phyloP scores from a whole-genome alignment of 306 rosid species.

The Malus asiatica region DNA sequence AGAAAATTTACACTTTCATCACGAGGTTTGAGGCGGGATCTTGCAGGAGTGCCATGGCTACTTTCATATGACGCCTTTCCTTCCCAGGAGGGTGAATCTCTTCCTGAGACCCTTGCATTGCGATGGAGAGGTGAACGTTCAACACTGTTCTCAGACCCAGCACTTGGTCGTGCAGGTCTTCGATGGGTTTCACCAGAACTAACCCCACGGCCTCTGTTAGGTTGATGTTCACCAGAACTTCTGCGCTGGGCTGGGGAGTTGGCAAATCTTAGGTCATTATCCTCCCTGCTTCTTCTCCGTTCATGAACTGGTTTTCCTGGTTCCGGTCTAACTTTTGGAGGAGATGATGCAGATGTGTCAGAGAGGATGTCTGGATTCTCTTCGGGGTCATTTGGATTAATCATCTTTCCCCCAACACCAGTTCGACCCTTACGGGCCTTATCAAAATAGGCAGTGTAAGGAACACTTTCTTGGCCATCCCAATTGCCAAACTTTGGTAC shows the following conservation, averaged over 20 bases:
- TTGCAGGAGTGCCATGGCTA: conserved; percentile 73
- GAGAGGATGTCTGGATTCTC: conserved; percentile 41
- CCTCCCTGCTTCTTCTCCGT: conserved; percentile 48
- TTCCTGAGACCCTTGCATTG: conserved; percentile 49
- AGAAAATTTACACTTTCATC: conserved; percentile 60
- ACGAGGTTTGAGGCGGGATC: conserved; percentile 60
- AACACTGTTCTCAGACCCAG: conserved; percentile 56
- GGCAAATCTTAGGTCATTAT: conserved; percentile 34
- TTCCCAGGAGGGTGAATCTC: conserved; percentile 58
- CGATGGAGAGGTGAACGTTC: conserved; percentile 92
- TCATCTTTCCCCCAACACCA: conserved; percentile 57
- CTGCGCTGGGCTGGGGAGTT: conserved; percentile 57
- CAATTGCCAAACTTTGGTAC: conserved; percentile 92
- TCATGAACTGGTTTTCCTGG: conserved; percentile 32
- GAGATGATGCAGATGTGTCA: conserved; percentile 36
- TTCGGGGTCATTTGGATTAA: conserved; percentile 85
- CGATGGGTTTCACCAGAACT: conserved; percentile 49
- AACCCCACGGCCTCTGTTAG: conserved; percentile 35
- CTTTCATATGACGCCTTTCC: conserved; percentile 56
- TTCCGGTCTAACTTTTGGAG: conserved; percentile 31
- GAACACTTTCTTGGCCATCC: conserved; percentile 79
- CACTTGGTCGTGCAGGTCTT: conserved; percentile 43
- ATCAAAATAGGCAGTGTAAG: conserved; percentile 83
- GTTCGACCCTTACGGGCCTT: conserved; percentile 80
- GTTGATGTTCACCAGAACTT: conserved; percentile 35